Conservation (phyloP, 139 green algal genomes). For the Parachlorella kessleri region DNA sequence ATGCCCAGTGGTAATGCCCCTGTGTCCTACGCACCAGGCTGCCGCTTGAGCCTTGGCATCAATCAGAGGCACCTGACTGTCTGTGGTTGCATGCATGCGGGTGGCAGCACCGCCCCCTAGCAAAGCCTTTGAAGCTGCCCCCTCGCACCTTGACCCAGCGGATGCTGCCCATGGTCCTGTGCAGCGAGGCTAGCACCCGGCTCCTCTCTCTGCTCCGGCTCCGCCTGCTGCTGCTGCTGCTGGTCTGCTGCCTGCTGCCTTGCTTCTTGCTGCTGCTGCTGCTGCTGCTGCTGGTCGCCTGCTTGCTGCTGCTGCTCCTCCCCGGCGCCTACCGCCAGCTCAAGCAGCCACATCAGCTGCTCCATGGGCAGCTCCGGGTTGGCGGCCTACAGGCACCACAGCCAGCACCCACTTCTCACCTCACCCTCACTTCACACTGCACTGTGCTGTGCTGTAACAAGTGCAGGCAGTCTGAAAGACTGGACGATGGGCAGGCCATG, state of each 20-base stretch:
- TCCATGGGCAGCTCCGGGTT: conserved; percentile 50
- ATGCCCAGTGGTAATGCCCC: too few relatives aligned
- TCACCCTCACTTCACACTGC: too few relatives aligned
- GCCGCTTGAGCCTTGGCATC: too few relatives aligned
- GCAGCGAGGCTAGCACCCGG: too few relatives aligned
- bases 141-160: background rate
- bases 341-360: conserved; percentile 46
- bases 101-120: background rate
- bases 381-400: conserved; percentile 29
- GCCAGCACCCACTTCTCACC: too few relatives aligned
- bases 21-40: too few relatives aligned
- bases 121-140: background rate
- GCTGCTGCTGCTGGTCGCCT: background rate
- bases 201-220: background rate
- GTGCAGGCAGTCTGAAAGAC: too few relatives aligned
- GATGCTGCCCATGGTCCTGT: too few relatives aligned
- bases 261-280: background rate
- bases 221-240: background rate
- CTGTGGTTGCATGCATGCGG: too few relatives aligned
- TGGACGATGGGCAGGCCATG: too few relatives aligned
- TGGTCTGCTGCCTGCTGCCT: background rate
- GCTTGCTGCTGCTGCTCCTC: background rate
- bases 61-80: too few relatives aligned
- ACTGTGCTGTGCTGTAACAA: too few relatives aligned
- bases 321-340: conserved; percentile 25